A percentile compares a stretch with the other conserved stretches of the same genome.
Conservation (phyloP, 805 yeast species). For the Torulaspora indica region DNA sequence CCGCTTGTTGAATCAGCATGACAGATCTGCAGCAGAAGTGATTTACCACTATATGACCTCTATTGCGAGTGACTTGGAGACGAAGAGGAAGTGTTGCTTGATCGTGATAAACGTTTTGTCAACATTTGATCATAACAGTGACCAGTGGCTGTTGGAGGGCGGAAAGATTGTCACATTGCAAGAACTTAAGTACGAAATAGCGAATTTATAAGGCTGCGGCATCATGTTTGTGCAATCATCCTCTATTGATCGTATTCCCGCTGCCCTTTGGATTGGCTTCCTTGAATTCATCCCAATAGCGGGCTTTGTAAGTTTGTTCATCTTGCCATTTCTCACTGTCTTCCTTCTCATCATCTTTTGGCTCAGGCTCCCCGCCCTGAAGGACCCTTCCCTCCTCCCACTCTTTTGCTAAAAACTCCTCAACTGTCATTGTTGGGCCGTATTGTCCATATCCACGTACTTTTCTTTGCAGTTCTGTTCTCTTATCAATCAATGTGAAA, state of each 20-base stretch:
- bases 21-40: slow-evolving; percentile 32
- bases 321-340: slow-evolving; percentile 60
- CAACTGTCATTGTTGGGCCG: slow-evolving; percentile 91
- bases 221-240: slow-evolving; percentile 27
- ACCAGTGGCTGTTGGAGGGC: slow-evolving; percentile 32
- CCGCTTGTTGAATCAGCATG: slow-evolving; percentile 28
- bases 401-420: slow-evolving; percentile 84
- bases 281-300: slow-evolving; percentile 91
- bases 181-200: slow-evolving; percentile 25
- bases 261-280: slow-evolving; percentile 84
- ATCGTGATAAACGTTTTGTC: slow-evolving; percentile 29
- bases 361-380: slow-evolving; percentile 41
- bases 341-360: slow-evolving; percentile 48
- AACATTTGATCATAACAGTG: slow-evolving; percentile 25
- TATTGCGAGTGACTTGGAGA: slow-evolving; percentile 8
- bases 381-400: slow-evolving; percentile 77
- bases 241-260: slow-evolving; percentile 77
- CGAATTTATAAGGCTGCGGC: slow-evolving; percentile 3
- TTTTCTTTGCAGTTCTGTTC: slow-evolving; percentile 52
- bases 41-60: slow-evolving; percentile 22
- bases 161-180: slow-evolving; percentile 25
- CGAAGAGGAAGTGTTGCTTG: slow-evolving; percentile 22
- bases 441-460: slow-evolving; percentile 91
- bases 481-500: slow-evolving; percentile 63
- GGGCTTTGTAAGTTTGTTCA: slow-evolving; percentile 62